Percentiles rank a stretch among this genome's conserved stretches.
Conservation (phyloP, 106 monocot genomes). For the Acorus calamus region DNA sequence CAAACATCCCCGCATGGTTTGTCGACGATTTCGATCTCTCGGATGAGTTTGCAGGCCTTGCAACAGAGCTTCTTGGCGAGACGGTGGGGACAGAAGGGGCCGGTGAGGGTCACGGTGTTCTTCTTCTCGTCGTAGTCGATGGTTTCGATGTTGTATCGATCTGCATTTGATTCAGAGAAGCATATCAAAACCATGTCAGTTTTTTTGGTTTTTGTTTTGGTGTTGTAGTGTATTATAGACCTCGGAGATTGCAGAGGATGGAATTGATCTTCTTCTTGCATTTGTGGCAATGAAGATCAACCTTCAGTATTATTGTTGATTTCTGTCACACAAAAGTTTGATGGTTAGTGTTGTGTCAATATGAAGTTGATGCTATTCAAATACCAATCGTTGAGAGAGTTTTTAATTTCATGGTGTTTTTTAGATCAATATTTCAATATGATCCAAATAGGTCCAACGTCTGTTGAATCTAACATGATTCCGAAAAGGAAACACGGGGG, state of each 20-base stretch:
- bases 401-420: too few species aligned
- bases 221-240: slow-evolving; percentile 3
- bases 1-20: too few species aligned
- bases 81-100: slow-evolving; percentile 38
- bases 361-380: too few species aligned
- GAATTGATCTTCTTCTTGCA: slow-evolving; percentile 32
- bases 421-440: too few species aligned
- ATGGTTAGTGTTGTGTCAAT: too few species aligned
- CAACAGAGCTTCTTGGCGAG: slow-evolving; percentile 30
- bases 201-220: too few species aligned
- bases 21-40: slow-evolving; percentile 20
- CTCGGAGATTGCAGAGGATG: slow-evolving; percentile 16
- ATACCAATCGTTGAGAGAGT: too few species aligned
- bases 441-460: too few species aligned
- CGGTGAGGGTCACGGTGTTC: slow-evolving; percentile 45
- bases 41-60: slow-evolving; percentile 45
- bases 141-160: slow-evolving; percentile 24
- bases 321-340: neutral
- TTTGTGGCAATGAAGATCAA: slow-evolving; percentile 16
- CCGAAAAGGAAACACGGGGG: too few species aligned
- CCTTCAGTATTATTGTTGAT: slow-evolving; percentile 18
- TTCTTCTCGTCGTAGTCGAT: slow-evolving; percentile 41
- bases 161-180: slow-evolving; percentile 13
- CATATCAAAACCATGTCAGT: neutral
- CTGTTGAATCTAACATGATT: too few species aligned